Base-by-base conservation (phyloP, 306 rosid genomes). In the Quercus suber region DNA sequence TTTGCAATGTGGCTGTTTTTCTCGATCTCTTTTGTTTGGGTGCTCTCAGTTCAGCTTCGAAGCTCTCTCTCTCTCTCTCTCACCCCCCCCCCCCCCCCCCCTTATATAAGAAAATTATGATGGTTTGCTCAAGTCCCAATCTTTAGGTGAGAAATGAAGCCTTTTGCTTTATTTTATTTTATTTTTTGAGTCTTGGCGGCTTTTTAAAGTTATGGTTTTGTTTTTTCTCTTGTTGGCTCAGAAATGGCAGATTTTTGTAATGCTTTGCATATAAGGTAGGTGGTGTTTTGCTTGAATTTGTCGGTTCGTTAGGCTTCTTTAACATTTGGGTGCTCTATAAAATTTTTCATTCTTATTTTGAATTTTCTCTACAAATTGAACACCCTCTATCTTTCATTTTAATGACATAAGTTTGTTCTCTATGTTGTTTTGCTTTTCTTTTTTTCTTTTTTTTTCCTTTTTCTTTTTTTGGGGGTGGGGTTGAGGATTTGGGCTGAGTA, bases 1-100 rank as follows among this genome's bases (percentile, higher is more conserved):
- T 81, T 73, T 68, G 78, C 78, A 88, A 86, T 90, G 92, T 75
- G 52, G 67, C 73, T 79, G 73, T 83, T 49, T 49, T 49, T 68
- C 52, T 68, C 49, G 74, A 84, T 88, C 79, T 82, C 77, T 80
- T 28, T 71, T 52, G 75, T 77, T 77, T 28, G 63, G 69, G 70
- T 71, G 73, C 73, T 18, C 11, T 56, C 37, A 73, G 58, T 73
- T 75, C 64, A 76, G 82, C 78, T 87, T 49, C 64, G 60, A 76
- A 78, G 76, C 28, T 65, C 68, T 55, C 28, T 81, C 17, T 79
- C 74, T 31, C 17, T 35, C 45, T 0, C 71, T 56, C 69, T 30
- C 75, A n/a, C n/a, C n/a, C n/a, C n/a, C n/a, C 55, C 71, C 77
- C 71, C 52, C 69, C 2, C 71, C 53, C 0, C 0, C 2, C 15